A percentile compares a stretch with the other conserved stretches of the same genome.
Evolutionary conservation across 2,329 filamentous ascomycete genomes (phyloP).

Genomic region (Allantophomopsis cytisporea): DNA sequence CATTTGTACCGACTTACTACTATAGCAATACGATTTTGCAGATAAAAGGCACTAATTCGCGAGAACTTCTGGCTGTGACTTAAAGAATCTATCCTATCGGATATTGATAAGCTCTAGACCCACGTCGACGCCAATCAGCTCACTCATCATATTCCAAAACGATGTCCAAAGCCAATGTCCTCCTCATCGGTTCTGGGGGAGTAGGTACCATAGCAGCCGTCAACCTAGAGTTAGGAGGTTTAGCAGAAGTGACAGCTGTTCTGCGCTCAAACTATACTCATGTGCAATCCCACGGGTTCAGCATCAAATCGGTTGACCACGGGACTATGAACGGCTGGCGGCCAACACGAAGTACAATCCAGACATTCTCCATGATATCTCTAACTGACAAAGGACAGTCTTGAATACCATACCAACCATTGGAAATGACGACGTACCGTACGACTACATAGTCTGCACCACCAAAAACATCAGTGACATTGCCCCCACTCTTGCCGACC

Average conservation of each 20-base stretch:
- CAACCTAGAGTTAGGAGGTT: conserved; percentile 7
- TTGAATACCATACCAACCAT: not conserved
- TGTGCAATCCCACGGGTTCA: conserved; percentile 8
- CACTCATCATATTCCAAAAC: too few relatives aligned
- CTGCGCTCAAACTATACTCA: conserved; percentile 9
- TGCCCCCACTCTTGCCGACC: conserved; percentile 4
- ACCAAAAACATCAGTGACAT: conserved; percentile 9
- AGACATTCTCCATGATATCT: too few relatives aligned
- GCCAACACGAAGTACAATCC: conserved; percentile 5
- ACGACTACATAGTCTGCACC: conserved; percentile 9
- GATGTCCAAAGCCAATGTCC: conserved; percentile 4
- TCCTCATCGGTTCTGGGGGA: conserved; percentile 8
- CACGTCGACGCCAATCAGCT: too few relatives aligned
- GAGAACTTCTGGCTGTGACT: too few relatives aligned
- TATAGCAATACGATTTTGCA: too few relatives aligned
- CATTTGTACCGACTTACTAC: too few relatives aligned
- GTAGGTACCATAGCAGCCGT: conserved; percentile 11
- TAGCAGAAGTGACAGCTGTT: conserved; percentile 9
- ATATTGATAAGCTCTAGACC: too few relatives aligned
- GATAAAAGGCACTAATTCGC: too few relatives aligned
- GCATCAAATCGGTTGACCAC: conserved; percentile 12
- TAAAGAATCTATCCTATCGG: too few relatives aligned
- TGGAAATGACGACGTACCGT: conserved; percentile 2
- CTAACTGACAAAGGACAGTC: not conserved
- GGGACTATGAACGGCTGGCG: conserved; percentile 8